Percentiles rank a stretch among this genome's conserved stretches.
These are phyloP conservation scores for Ormosia semicastrata DNA, from an alignment of 306 rosid species.

Conservation along the genomic window DNA sequence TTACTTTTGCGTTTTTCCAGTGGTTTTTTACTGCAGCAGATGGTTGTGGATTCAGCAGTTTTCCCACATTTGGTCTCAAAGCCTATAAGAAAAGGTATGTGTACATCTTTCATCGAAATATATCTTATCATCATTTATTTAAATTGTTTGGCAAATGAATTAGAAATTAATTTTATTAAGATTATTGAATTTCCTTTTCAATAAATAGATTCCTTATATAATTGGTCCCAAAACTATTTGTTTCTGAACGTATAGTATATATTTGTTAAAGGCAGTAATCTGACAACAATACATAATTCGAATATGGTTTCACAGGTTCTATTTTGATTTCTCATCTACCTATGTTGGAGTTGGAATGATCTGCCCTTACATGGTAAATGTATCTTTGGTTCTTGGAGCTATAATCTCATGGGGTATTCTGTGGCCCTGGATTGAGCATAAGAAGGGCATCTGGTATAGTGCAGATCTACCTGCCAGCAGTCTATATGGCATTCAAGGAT, in stretches of 20 bases:
- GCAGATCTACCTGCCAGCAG: constrained; percentile 39
- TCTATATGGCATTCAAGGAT: constrained; percentile 77
- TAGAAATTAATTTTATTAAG: background rate
- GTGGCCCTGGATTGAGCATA: constrained; percentile 66
- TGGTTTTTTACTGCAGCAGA: constrained; percentile 71
- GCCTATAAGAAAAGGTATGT: constrained; percentile 46
- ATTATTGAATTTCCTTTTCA: background rate
- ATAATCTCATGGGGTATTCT: constrained; percentile 68
- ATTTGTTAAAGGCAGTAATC: background rate
- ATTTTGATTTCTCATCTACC: constrained; percentile 72
- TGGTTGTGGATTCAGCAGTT: constrained; percentile 61
- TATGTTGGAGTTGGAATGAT: constrained; percentile 81
- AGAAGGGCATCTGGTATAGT: constrained; percentile 67
- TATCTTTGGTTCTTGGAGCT: constrained; percentile 66
- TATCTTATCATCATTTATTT: background rate
- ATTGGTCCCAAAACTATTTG: background rate
- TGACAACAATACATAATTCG: background rate
- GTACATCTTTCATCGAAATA: background rate
- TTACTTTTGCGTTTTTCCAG: constrained; percentile 57
- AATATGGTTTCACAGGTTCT: constrained; percentile 45
- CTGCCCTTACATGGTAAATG: constrained; percentile 63
- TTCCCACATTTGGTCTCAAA: constrained; percentile 75
- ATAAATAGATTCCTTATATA: background rate
- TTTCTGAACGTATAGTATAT: background rate
- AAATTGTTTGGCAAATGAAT: background rate